Percentiles rank a stretch among this genome's conserved stretches.
phyloP scores from a whole-genome alignment of 1,284 basidiomycete species.

The Ganoderma resinaceum region DNA sequence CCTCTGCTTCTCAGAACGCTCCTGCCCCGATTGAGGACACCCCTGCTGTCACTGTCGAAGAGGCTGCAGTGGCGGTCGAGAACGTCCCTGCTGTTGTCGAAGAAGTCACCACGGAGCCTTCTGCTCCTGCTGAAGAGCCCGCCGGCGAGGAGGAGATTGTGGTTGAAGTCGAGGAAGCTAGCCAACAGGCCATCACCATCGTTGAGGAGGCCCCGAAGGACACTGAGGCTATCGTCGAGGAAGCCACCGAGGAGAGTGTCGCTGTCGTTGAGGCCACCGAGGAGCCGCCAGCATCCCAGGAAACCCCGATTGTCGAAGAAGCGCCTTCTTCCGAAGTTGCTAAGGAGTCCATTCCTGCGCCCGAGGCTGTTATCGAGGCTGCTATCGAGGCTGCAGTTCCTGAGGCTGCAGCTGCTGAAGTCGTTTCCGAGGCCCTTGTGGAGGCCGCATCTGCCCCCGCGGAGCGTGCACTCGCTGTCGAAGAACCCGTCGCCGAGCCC shows the following conservation, averaged over 20 bases:
- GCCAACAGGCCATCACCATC: neutral
- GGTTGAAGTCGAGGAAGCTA: neutral
- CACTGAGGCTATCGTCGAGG: neutral
- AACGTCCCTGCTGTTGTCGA: constrained; percentile 1
- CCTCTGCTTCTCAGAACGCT: constrained; percentile 3
- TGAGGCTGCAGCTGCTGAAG: neutral
- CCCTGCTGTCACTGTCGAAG: constrained; percentile 2
- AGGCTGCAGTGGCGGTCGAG: constrained; percentile 5
- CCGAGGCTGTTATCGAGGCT: neutral
- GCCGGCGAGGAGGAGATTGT: constrained; percentile 6
- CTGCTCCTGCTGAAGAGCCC: constrained; percentile 7
- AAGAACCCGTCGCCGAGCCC: neutral
- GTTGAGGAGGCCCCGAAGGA: constrained; percentile 9
- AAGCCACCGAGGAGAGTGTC: neutral
- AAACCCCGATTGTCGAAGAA: constrained; percentile 8
- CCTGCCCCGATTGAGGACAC: constrained; percentile 13
- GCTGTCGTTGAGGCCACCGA: constrained; percentile 1
- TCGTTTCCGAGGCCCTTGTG: neutral
- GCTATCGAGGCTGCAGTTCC: neutral
- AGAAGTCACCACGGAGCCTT: constrained; percentile 1
- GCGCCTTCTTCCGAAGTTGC: neutral
- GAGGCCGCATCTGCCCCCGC: neutral
- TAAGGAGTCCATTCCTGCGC: neutral
- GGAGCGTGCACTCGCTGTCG: neutral
- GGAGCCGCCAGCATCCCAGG: constrained; percentile 9